Base-by-base conservation (phyloP, 371 early-diverging fungal genomes). In the Funneliformis caledonium region DNA sequence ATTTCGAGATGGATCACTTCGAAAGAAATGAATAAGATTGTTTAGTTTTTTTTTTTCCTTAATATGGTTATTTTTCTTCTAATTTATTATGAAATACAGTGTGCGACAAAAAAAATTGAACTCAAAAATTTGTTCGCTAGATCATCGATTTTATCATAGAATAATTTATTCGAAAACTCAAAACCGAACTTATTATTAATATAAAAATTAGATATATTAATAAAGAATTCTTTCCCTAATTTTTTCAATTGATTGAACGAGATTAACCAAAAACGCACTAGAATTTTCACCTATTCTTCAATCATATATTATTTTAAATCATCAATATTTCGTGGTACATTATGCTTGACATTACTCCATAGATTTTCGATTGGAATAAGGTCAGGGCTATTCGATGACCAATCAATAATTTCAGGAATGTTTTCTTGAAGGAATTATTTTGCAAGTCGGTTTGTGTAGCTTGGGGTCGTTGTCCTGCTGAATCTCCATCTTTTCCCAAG, bases 261-360 rank as follows among this genome's bases (percentile, higher is more conserved):
- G 62, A 26, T 61, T 26, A 6, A 22, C 62, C 26, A 61, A 61
- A 61, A 61, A 61, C 26, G 9, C 26, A n/a, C 4, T 5, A 26
- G 62, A 26, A 61, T 26, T 61, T 61, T 61, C 10, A n/a, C 26
- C 26, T 5, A 52, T 72, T 72, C 3, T 50, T 72, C 31, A 10
- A 72, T 31, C 50, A 72, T 72, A 72, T n/a, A 72, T 52, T 31
- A n/a, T 14, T 72, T 5, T 14, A 72, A 72, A 8, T 72, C 22
- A 26, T 72, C 31, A 47, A 52, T 22, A 47, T 72, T 72, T 72
- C n/a, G 52, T 9, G 5, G 3, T 9, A 47, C 47, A 12, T 72
- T 72, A 22, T 50, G 19, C 5, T 43, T 50, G n/a, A 22, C 4
- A 19, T 45, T 72, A n/a, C n/a, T n/a, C n/a, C n/a, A n/a, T n/a